Evolutionary conservation across 495 filamentous ascomycete genomes (phyloP).

Genomic region (Penicillium lagena): DNA sequence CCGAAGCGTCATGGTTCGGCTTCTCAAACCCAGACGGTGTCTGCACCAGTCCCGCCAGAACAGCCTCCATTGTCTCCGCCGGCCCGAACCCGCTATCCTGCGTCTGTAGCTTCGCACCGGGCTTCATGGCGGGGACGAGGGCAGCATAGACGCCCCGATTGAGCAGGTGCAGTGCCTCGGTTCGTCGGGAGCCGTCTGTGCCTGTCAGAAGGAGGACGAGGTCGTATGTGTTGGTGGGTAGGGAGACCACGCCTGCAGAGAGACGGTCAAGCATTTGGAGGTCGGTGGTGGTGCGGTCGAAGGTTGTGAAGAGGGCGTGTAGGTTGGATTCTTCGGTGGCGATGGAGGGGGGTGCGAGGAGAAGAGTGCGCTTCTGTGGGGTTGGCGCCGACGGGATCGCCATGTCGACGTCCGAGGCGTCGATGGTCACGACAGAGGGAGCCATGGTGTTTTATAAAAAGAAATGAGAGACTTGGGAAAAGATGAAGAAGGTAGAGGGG

Average conservation of each 20-base stretch:
- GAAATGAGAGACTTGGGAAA: background rate
- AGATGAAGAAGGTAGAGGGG: constrained; percentile 13
- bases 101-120: constrained; percentile 60
- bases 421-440: constrained; percentile 38
- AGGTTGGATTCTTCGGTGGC: constrained; percentile 60
- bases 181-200: constrained; percentile 51
- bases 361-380: constrained; percentile 45
- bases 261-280: constrained; percentile 98
- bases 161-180: constrained; percentile 57
- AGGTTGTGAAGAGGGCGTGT: constrained; percentile 48
- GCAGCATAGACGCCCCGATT: constrained; percentile 60
- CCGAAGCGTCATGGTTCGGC: constrained; percentile 55
- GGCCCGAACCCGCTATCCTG: constrained; percentile 59
- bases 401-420: constrained; percentile 37
- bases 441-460: constrained; percentile 14
- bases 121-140: constrained; percentile 62
- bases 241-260: constrained; percentile 69
- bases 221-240: constrained; percentile 76
- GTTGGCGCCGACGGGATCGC: constrained; percentile 13
- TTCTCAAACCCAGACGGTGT: constrained; percentile 61
- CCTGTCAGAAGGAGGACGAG: constrained; percentile 78
- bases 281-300: constrained; percentile 70
- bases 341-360: constrained; percentile 70
- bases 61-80: constrained; percentile 52
- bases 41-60: constrained; percentile 74